Conservation (phyloP, 2,329 filamentous ascomycete genomes). For the Scolecobasidium constrictum region DNA sequence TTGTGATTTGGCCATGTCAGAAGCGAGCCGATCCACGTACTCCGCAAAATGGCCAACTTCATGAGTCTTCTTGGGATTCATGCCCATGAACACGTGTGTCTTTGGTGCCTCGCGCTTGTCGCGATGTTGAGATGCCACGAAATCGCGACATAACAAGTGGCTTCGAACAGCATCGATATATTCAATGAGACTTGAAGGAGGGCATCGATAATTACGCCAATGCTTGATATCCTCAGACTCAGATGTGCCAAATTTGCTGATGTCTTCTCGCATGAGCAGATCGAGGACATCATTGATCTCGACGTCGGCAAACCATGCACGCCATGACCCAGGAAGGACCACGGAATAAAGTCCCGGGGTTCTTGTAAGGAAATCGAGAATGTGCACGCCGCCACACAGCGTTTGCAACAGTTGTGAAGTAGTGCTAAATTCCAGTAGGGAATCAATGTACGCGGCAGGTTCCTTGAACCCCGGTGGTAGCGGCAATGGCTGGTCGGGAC, state of each 20-base stretch:
- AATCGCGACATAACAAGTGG: conserved; percentile 56
- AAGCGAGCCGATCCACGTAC: conserved; percentile 58
- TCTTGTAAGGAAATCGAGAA: conserved; percentile 88
- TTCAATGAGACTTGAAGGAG: conserved; percentile 49
- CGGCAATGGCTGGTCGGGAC: conserved; percentile 43
- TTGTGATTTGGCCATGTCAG: conserved; percentile 10
- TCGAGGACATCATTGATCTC: conserved; percentile 69
- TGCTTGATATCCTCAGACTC: conserved; percentile 9
- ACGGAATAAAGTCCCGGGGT: conserved; percentile 72
- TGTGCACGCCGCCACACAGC: conserved; percentile 93
- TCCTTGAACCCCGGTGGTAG: conserved; percentile 58
- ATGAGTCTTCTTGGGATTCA: conserved; percentile 93
- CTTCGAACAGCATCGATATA: conserved; percentile 64
- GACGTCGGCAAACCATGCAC: conserved; percentile 59
- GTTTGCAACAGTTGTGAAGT: conserved; percentile 69
- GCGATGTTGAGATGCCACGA: conserved; percentile 21
- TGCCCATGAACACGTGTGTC: conserved; percentile 58
- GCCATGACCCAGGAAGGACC: conserved; percentile 71
- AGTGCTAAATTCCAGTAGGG: conserved; percentile 64
- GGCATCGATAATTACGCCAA: conserved; percentile 21
- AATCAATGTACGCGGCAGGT: conserved; percentile 66
- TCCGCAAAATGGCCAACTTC: conserved; percentile 86
- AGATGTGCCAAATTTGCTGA: conserved; percentile 33
- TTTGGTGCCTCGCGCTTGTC: not conserved
- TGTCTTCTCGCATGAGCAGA: conserved; percentile 67